A percentile compares a stretch with the other conserved stretches of the same genome.
These are phyloP conservation scores for Pueraria montana DNA, from an alignment of 306 rosid species.

Conservation along the genomic window DNA sequence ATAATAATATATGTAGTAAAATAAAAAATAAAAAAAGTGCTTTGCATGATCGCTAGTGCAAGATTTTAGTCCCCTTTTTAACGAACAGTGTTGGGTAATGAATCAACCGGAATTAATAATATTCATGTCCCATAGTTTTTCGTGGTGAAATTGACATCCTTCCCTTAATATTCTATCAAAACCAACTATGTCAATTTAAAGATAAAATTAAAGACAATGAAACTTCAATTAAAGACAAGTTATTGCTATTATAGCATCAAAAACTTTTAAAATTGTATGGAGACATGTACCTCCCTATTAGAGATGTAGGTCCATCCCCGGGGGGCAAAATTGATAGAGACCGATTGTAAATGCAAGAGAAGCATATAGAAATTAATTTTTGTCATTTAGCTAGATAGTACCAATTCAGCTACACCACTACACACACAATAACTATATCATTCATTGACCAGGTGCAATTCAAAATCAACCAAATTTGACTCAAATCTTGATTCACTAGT, in stretches of 20 bases:
- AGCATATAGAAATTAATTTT: neutral
- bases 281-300: neutral
- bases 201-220: neutral
- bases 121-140: neutral
- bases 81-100: constrained; percentile 26
- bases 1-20: neutral
- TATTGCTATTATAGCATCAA: neutral
- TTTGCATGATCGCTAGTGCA: constrained; percentile 23
- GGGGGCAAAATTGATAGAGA: neutral
- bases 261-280: neutral
- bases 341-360: neutral
- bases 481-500: constrained; percentile 12
- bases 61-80: constrained; percentile 51
- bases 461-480: constrained; percentile 49
- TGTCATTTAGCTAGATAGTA: neutral
- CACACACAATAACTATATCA: neutral
- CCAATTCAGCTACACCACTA: neutral
- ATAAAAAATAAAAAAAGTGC: constrained; percentile 9
- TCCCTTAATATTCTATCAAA: neutral
- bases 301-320: neutral
- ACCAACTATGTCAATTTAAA: neutral
- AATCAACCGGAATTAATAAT: constrained; percentile 26
- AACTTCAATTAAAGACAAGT: neutral
- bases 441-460: constrained; percentile 49
- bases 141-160: constrained; percentile 20